These are phyloP conservation scores for Botrytis paeoniae DNA, from an alignment of 2,329 filamentous ascomycete genomes.

Conservation along the genomic window DNA sequence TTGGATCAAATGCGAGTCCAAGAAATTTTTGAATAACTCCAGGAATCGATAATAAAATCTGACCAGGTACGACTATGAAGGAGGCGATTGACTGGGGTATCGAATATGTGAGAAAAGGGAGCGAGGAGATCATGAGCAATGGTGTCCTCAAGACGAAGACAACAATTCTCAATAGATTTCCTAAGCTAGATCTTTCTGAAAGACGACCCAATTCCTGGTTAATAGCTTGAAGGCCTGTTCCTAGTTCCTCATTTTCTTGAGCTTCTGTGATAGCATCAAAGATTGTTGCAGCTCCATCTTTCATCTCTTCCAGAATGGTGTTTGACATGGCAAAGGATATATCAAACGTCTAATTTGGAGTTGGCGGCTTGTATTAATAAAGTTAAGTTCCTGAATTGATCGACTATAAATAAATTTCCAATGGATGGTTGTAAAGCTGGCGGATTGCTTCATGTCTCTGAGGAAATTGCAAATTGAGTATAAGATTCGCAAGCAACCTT, in stretches of 20 bases:
- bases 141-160: background rate
- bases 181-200: background rate
- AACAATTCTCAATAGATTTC: background rate
- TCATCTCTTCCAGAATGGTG: background rate
- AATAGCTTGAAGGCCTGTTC: background rate
- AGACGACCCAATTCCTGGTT: background rate
- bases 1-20: background rate
- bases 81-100: background rate
- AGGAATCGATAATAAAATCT: background rate
- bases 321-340: background rate
- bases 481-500: rapidly evolving
- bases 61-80: background rate
- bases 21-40: background rate
- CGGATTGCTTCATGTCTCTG: background rate
- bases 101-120: background rate
- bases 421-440: background rate
- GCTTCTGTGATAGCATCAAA: background rate
- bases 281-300: background rate
- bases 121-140: background rate
- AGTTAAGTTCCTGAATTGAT: background rate
- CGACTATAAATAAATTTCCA: background rate
- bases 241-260: background rate
- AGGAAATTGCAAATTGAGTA: too few relatives aligned
- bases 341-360: background rate
- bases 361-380: background rate